phyloP scores from a whole-genome alignment of 2,329 filamentous ascomycete species.

The Aspergillus sp. region DNA sequence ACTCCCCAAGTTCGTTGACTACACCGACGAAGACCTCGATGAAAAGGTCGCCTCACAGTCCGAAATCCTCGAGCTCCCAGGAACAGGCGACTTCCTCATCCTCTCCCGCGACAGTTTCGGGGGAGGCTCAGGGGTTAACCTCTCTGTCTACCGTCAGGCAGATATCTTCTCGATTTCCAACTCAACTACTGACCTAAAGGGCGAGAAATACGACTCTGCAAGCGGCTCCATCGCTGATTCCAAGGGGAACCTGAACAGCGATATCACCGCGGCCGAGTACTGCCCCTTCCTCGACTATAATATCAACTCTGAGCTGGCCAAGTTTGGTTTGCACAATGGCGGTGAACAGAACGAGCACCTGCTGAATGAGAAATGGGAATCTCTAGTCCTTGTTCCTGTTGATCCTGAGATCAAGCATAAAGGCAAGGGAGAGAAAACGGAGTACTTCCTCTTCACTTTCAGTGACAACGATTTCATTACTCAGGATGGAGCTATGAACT shows the following conservation, averaged over 20 bases:
- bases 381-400: slow-evolving; percentile 62
- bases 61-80: slow-evolving; percentile 64
- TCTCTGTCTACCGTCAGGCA: slow-evolving; percentile 65
- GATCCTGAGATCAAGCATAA: slow-evolving; percentile 38
- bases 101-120: slow-evolving; percentile 65
- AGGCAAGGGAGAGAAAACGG: slow-evolving; percentile 43
- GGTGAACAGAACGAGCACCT: slow-evolving; percentile 58
- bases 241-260: slow-evolving; percentile 54
- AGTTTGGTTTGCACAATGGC: slow-evolving; percentile 69
- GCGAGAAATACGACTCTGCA: slow-evolving; percentile 36
- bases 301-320: slow-evolving; percentile 61
- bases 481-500: slow-evolving; percentile 63
- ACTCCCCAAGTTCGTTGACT: slow-evolving; percentile 59
- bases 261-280: slow-evolving; percentile 60
- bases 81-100: slow-evolving; percentile 63
- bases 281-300: slow-evolving; percentile 70
- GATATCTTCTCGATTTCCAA: slow-evolving; percentile 66
- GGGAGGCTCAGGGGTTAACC: slow-evolving; percentile 53
- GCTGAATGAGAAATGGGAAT: slow-evolving; percentile 78
- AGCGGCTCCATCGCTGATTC: slow-evolving; percentile 48
- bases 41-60: slow-evolving; percentile 64
- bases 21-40: slow-evolving; percentile 49
- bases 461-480: slow-evolving; percentile 77
- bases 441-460: slow-evolving; percentile 67
- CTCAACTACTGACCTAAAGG: slow-evolving; percentile 61